Base-by-base conservation (phyloP, 164 flowering plant genomes). In the Magnolia kwangsiensis region DNA sequence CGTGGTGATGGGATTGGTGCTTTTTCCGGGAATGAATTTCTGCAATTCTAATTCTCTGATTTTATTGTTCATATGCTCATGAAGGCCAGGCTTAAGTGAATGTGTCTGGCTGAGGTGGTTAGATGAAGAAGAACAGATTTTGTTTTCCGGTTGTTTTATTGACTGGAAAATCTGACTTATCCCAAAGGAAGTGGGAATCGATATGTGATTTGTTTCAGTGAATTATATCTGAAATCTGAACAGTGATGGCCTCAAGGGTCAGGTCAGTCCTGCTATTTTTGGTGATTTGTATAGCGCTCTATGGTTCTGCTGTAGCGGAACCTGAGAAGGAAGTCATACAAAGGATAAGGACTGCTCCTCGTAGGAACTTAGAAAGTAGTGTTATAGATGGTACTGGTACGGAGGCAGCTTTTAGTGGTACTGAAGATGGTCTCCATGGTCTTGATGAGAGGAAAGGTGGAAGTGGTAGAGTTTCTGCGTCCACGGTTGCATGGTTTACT, bases 401-500 rank as follows among this genome's bases (percentile, higher is more conserved):
- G 21, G 90, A 85, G 83, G 85, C 81, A 73, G 73, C 64, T 6
- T 72, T 87, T 55, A 74, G 9, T 27, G 78, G 74, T 74, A 80
- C 83, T 50, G 84, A 84, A 61, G 81, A 74, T 72, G 51, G 71
- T 68, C 72, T 4, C 51, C 24, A 31, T 68, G 81, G 65, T 63
- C 18, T 82, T 69, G 80, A 78, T 74, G 90, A 81, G 68, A 81
- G 74, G 78, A 87, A 84, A 58, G 83, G 72, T n/a, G 86, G 80
- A 49, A 84, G 51, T 75, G 82, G 73, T 71, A 92, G 84, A 82
- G 97, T 96, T 70, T 88, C 97, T 13, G 91, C 90, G 29, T 87
- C 89, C 21, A 91, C 97, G 1, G 99, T 96, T 83, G 97, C 97
- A 8, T 80, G 91, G 78, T 85, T 87, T 78, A 96, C 98, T 4